phyloP scores from a whole-genome alignment of 2,329 filamentous ascomycete species.

The Sodiomyces alkalinus region DNA sequence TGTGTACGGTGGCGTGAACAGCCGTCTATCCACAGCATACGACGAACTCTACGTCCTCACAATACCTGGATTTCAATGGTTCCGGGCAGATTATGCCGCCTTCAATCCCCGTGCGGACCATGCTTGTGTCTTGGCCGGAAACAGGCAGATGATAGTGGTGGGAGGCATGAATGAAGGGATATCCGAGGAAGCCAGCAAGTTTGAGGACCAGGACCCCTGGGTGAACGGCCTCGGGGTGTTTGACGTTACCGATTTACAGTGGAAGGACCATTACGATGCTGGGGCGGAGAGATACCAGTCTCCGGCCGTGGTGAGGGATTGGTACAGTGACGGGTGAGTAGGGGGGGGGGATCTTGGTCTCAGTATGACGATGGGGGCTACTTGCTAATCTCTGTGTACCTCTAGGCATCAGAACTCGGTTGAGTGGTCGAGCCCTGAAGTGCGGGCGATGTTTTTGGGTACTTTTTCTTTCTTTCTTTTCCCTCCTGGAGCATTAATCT shows the following conservation, averaged over 20 bases:
- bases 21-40: constrained; percentile 9
- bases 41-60: constrained; percentile 20
- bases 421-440: too few species aligned
- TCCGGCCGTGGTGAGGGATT: constrained; percentile 15
- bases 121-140: constrained; percentile 18
- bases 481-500: too few species aligned
- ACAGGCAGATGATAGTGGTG: constrained; percentile 22
- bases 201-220: constrained; percentile 17
- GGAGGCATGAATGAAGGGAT: too few species aligned
- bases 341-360: too few species aligned
- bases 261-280: constrained; percentile 18
- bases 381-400: too few species aligned
- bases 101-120: constrained; percentile 14
- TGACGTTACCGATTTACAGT: constrained; percentile 20
- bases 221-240: constrained; percentile 21
- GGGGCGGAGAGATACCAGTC: constrained; percentile 18
- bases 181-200: constrained; percentile 12
- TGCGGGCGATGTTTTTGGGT: too few species aligned
- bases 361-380: too few species aligned
- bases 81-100: constrained; percentile 12
- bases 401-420: too few species aligned
- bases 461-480: too few species aligned
- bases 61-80: constrained; percentile 21
- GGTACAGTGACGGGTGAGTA: constrained; percentile 15
- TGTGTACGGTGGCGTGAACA: constrained; percentile 18